Conservation (phyloP, 495 filamentous ascomycete species). For the Thozetella sp. region DNA sequence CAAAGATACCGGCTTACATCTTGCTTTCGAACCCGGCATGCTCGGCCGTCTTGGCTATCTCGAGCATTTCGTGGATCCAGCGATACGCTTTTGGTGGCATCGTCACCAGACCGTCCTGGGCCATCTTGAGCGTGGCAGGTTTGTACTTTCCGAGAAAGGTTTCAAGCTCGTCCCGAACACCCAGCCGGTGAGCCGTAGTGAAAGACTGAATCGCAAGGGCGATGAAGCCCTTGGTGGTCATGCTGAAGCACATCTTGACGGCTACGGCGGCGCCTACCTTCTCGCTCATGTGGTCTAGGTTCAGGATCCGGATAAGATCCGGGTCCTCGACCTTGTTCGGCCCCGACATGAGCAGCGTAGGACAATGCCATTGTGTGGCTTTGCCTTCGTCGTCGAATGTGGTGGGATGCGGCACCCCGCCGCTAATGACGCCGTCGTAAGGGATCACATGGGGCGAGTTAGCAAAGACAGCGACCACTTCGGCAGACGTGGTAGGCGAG, state of each 20-base stretch:
- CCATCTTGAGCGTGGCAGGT: neutral
- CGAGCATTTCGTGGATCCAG: neutral
- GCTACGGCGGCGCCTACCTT: neutral
- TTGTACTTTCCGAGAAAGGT: neutral
- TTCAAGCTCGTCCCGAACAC: neutral
- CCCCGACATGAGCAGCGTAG: neutral
- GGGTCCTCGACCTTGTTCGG: neutral
- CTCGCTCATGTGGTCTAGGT: neutral
- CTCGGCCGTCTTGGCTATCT: neutral
- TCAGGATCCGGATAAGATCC: neutral
- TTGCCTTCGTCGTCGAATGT: neutral
- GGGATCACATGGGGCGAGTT: neutral
- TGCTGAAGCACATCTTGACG: neutral
- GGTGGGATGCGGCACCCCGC: neutral
- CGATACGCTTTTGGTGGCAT: neutral
- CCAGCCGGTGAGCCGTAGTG: neutral
- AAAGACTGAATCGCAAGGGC: neutral
- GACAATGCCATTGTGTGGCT: neutral
- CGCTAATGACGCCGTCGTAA: neutral
- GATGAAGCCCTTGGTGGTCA: neutral
- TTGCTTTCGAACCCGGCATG: neutral
- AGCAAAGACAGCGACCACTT: neutral
- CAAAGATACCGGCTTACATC: neutral
- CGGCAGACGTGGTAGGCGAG: neutral
- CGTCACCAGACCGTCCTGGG: neutral